phyloP scores from a whole-genome alignment of 2,329 filamentous ascomycete species.

The Neurospora sp. region DNA sequence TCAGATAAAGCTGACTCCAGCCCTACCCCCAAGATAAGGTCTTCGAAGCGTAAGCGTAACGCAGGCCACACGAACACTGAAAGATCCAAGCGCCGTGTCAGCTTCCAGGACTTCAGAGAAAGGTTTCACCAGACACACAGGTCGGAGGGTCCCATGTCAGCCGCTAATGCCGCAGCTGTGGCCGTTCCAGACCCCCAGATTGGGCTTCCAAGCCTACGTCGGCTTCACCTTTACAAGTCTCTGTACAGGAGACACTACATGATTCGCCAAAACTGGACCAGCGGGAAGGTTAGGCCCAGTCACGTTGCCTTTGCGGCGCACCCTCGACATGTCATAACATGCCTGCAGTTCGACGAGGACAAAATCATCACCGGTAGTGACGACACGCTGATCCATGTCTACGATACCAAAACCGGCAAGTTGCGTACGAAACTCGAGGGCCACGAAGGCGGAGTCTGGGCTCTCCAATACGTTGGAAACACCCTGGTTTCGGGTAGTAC shows the following conservation, averaged over 20 bases:
- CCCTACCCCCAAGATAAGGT: conserved; percentile 31
- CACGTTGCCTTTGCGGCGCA: conserved; percentile 97
- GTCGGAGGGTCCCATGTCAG: conserved; percentile 76
- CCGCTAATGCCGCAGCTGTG: conserved; percentile 71
- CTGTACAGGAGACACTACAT: conserved; percentile 88
- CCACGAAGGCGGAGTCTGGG: conserved; percentile 96
- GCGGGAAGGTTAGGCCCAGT: conserved; percentile 68
- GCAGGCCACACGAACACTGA: conserved; percentile 35
- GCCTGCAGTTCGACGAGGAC: conserved; percentile 93
- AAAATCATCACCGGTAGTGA: conserved; percentile 97
- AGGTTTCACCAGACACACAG: conserved; percentile 35
- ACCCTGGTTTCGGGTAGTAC: conserved; percentile 92
- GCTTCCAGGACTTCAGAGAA: conserved; percentile 38
- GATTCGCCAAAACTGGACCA: conserved; percentile 89
- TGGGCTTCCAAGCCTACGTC: conserved; percentile 66
- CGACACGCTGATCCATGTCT: conserved; percentile 95
- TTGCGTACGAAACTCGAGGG: conserved; percentile 76
- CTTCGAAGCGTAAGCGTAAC: conserved; percentile 47
- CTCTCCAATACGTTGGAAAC: conserved; percentile 91
- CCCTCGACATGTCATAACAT: conserved; percentile 92
- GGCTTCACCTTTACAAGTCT: conserved; percentile 90
- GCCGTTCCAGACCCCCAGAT: conserved; percentile 75
- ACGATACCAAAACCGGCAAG: conserved; percentile 90
- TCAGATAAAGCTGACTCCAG: conserved; percentile 13
- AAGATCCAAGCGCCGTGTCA: conserved; percentile 43